Conservation (phyloP, 73 alveolate species). For the Paramecium octaurelia region DNA sequence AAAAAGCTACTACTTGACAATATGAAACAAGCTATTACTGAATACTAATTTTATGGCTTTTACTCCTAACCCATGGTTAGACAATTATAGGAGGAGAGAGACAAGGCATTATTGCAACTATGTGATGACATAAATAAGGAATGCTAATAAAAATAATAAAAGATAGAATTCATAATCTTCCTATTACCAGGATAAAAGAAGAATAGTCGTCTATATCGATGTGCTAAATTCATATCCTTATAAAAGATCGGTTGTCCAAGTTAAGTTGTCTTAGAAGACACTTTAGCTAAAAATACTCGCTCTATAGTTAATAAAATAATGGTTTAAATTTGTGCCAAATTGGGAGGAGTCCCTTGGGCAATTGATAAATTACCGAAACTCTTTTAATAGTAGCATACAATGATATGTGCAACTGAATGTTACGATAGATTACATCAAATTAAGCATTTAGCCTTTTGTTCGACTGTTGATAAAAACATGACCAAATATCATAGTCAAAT, state of each 20-base stretch:
- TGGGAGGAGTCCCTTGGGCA: conserved; percentile 98
- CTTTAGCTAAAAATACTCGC: conserved; percentile 56
- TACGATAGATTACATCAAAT: conserved; percentile 67
- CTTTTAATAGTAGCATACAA: conserved; percentile 77
- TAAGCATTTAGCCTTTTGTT: conserved; percentile 69
- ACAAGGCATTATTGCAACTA: neutral
- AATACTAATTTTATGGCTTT: neutral
- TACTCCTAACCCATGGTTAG: neutral
- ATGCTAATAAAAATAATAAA: neutral
- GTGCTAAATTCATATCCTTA: neutral
- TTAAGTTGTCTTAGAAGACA: neutral
- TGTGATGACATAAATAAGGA: neutral
- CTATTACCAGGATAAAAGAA: conserved; percentile 38
- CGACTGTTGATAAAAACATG: conserved; percentile 69
- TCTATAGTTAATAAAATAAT: conserved; percentile 90
- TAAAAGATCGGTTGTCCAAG: neutral
- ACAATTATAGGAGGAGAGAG: neutral
- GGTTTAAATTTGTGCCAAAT: conserved; percentile 91
- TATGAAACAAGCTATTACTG: neutral
- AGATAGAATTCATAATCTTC: conserved; percentile 11
- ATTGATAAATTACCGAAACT: conserved; percentile 78
- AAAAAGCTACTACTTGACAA: neutral
- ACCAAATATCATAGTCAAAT: conserved; percentile 67
- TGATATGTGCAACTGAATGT: conserved; percentile 84
- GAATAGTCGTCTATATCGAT: neutral